Evolutionary conservation across 169 alveolate species (phyloP).

Genomic region (Eimeria brunetti): DNA sequence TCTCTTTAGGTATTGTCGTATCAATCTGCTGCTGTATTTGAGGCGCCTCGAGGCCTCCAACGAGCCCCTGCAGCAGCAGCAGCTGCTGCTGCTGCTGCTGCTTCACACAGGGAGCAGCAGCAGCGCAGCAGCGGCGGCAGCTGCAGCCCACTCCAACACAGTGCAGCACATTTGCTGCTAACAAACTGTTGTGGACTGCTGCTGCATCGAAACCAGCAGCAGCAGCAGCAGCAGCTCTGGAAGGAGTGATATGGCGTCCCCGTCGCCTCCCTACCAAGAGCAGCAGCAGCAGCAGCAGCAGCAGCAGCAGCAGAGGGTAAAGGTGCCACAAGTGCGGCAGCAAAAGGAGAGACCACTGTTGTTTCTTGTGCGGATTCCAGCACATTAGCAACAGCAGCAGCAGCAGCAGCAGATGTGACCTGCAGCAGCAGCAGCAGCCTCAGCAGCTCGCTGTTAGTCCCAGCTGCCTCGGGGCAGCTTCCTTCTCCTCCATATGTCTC

Average conservation of each 20-base stretch:
- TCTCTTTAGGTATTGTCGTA: background rate
- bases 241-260: background rate
- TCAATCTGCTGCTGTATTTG: background rate
- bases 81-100: slow-evolving; percentile 36
- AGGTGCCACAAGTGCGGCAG: background rate
- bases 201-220: background rate
- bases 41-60: background rate
- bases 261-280: background rate
- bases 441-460: background rate
- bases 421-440: background rate
- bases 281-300: slow-evolving; percentile 26
- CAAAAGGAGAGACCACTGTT: background rate
- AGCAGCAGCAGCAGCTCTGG: background rate
- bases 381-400: background rate
- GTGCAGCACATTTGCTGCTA: background rate
- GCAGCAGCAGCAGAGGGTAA: background rate
- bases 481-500: background rate
- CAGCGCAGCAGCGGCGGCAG: background rate
- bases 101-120: background rate
- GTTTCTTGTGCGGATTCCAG: background rate
- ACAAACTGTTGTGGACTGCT: background rate
- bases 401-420: background rate
- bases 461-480: background rate
- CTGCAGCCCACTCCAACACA: background rate
- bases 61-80: slow-evolving; percentile 22